These are phyloP conservation scores for Pseudogymnoascus sp. DNA, from an alignment of 2,329 filamentous ascomycete species.

Conservation along the genomic window DNA sequence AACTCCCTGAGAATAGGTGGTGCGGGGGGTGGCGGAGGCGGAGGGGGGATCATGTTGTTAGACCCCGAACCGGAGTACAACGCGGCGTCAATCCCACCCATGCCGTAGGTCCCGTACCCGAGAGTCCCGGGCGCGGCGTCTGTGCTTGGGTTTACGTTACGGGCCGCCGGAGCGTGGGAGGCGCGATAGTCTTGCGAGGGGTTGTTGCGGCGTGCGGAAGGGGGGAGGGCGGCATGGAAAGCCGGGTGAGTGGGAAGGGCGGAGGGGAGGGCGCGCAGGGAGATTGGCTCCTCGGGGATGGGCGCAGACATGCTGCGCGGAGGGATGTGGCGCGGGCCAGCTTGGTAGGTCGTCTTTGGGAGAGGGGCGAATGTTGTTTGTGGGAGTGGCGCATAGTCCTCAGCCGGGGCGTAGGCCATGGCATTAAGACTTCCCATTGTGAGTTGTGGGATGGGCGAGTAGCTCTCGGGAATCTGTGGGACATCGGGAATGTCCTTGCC, in stretches of 20 bases:
- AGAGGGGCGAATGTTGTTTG: slow-evolving; percentile 9
- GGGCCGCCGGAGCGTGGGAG: slow-evolving; percentile 20
- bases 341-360: slow-evolving; percentile 26
- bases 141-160: slow-evolving; percentile 25
- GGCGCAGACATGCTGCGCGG: slow-evolving; percentile 57
- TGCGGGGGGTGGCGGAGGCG: slow-evolving; percentile 43
- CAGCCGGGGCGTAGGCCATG: slow-evolving; percentile 21
- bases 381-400: slow-evolving; percentile 26
- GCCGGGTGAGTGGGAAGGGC: slow-evolving; percentile 35
- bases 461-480: slow-evolving; percentile 43
- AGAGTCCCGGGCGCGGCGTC: slow-evolving; percentile 26
- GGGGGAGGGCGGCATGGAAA: slow-evolving; percentile 32
- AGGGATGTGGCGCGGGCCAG: slow-evolving; percentile 38
- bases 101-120: slow-evolving; percentile 26
- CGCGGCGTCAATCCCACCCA: slow-evolving; percentile 42
- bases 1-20: slow-evolving; percentile 53
- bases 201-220: slow-evolving; percentile 25
- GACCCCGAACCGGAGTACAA: slow-evolving; percentile 31
- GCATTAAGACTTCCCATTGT: slow-evolving; percentile 22
- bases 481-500: slow-evolving; percentile 49
- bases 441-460: slow-evolving; percentile 21
- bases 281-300: slow-evolving; percentile 39
- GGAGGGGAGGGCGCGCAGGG: slow-evolving; percentile 26
- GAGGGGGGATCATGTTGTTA: slow-evolving; percentile 43
- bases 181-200: slow-evolving; percentile 18